These are phyloP conservation scores for Lindgomyces ingoldianus DNA, from an alignment of 495 filamentous ascomycete species.

Conservation along the genomic window DNA sequence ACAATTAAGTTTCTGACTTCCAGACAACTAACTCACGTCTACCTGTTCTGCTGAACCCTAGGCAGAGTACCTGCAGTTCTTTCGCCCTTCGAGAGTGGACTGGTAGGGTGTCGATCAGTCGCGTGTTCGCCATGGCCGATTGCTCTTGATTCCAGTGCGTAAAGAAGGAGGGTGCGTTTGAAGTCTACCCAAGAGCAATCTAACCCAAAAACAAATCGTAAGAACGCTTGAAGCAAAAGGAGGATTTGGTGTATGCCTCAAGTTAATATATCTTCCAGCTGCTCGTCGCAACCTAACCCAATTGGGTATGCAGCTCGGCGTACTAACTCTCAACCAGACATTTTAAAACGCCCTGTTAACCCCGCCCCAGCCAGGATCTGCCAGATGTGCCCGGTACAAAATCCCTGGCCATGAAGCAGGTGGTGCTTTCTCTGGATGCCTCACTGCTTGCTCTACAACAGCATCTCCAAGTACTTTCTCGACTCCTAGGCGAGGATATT, in stretches of 20 bases:
- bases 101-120: not conserved
- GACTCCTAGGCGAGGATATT: constrained; percentile 45
- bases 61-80: not conserved
- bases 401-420: constrained; percentile 42
- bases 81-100: not conserved
- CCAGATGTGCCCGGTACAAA: constrained; percentile 33
- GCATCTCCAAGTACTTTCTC: constrained; percentile 53
- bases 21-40: not conserved
- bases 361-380: constrained; percentile 42
- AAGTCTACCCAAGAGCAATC: no score
- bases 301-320: not conserved
- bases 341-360: constrained; percentile 50
- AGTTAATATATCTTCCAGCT: not conserved
- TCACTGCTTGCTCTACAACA: constrained; percentile 49
- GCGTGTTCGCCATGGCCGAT: not conserved
- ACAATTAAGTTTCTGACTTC: not conserved
- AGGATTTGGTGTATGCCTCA: not conserved
- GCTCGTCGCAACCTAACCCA: not conserved
- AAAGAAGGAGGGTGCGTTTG: no score
- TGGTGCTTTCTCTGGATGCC: constrained; percentile 48
- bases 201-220: no score
- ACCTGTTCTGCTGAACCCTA: constrained; percentile 5
- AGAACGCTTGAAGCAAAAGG: no score
- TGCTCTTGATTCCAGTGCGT: not conserved
- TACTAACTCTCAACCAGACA: not conserved